These are phyloP conservation scores for Ceratocystis ficicola DNA, from an alignment of 2,329 filamentous ascomycete genomes.

Conservation along the genomic window DNA sequence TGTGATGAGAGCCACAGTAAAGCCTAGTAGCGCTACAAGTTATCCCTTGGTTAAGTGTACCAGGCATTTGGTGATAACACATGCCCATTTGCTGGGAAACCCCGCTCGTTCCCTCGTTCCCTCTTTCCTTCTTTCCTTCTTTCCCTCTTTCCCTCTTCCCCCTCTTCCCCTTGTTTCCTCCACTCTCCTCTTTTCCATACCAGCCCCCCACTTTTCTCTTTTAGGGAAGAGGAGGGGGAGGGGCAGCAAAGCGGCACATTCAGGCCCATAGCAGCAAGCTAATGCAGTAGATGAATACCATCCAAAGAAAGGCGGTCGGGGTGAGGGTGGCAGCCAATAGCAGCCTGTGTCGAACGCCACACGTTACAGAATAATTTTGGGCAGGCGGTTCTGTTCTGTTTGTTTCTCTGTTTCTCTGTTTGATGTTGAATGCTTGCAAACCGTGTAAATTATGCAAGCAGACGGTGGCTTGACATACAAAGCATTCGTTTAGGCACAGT, in stretches of 20 bases:
- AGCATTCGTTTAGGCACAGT: not conserved
- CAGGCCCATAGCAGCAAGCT: not conserved
- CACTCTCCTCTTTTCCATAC: not conserved
- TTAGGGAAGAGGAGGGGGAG: not conserved
- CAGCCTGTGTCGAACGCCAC: not conserved
- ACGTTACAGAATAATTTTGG: not conserved
- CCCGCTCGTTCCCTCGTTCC: not conserved
- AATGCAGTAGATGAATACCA: not conserved
- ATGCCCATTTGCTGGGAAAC: not conserved
- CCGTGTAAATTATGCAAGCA: not conserved
- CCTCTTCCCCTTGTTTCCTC: too few species aligned
- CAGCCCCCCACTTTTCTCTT: not conserved
- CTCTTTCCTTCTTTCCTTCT: not conserved
- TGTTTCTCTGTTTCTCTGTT: too few species aligned
- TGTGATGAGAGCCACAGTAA: too few species aligned
- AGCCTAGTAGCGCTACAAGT: too few species aligned
- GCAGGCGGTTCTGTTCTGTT: not conserved
- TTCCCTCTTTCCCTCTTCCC: not conserved
- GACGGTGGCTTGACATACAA: not conserved
- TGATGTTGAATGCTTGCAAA: not conserved
- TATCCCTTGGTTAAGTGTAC: too few species aligned
- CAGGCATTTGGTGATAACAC: too few species aligned
- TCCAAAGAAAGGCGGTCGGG: not conserved
- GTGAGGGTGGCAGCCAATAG: not conserved
- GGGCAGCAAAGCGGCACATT: not conserved